Percentiles rank a stretch among this genome's conserved stretches.
phyloP scores from a whole-genome alignment of 495 filamentous ascomycete genomes.

The Daldinia loculata region DNA sequence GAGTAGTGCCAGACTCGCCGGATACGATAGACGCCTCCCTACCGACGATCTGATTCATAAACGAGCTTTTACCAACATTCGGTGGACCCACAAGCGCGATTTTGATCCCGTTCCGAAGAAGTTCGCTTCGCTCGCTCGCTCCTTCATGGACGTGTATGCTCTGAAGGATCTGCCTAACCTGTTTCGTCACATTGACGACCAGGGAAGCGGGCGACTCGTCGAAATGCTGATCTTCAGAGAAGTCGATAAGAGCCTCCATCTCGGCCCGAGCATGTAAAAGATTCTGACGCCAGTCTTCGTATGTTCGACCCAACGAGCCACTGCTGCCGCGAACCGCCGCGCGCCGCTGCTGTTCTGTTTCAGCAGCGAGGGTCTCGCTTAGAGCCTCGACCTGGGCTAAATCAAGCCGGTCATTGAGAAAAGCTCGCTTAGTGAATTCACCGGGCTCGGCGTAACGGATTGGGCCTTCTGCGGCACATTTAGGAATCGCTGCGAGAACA shows the following conservation, averaged over 20 bases:
- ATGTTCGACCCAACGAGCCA: slow-evolving; percentile 74
- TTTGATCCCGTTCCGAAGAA: slow-evolving; percentile 84
- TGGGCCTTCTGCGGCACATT: slow-evolving; percentile 39
- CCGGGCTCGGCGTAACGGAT: slow-evolving; percentile 94
- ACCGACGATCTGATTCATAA: slow-evolving; percentile 91
- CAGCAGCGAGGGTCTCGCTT: slow-evolving; percentile 82
- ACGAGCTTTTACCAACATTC: slow-evolving; percentile 93
- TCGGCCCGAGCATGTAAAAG: slow-evolving; percentile 86
- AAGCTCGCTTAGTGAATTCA: slow-evolving; percentile 94
- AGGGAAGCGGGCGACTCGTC: slow-evolving; percentile 83
- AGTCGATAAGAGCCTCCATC: slow-evolving; percentile 95
- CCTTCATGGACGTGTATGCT: slow-evolving; percentile 72
- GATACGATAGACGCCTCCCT: slow-evolving; percentile 95
- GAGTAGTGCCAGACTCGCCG: slow-evolving; percentile 86
- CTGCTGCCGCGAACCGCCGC: slow-evolving; percentile 82
- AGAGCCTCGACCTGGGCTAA: slow-evolving; percentile 95
- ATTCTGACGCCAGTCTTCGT: slow-evolving; percentile 82
- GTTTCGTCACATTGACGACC: slow-evolving; percentile 68
- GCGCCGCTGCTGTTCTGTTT: slow-evolving; percentile 92
- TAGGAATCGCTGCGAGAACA: slow-evolving; percentile 78
- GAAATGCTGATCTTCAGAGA: slow-evolving; percentile 96
- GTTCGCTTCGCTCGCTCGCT: slow-evolving; percentile 83
- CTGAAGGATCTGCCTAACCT: slow-evolving; percentile 66
- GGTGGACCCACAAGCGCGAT: slow-evolving; percentile 89
- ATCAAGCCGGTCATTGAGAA: slow-evolving; percentile 84